These are phyloP conservation scores for Strombidium stylifer DNA, from an alignment of 73 alveolate genomes.

Conservation along the genomic window DNA sequence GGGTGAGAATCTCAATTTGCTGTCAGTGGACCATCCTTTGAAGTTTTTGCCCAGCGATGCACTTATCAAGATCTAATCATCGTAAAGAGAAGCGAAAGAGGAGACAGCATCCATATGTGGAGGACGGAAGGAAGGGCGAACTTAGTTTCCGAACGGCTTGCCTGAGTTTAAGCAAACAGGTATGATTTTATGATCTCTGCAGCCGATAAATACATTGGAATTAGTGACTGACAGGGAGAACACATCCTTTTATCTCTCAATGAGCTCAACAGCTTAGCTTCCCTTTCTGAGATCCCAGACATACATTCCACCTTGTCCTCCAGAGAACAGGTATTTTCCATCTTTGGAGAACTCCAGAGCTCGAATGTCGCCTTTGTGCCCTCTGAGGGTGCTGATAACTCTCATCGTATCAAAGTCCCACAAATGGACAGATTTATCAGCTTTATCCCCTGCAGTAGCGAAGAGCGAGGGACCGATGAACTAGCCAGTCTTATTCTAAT, in stretches of 20 bases:
- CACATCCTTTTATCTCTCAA: conserved; percentile 64
- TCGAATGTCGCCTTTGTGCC: conserved; percentile 64
- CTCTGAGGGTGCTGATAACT: conserved; percentile 46
- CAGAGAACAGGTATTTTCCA: conserved; percentile 55
- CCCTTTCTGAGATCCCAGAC: conserved; percentile 71
- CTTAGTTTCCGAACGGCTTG: neutral
- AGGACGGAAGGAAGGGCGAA: conserved; percentile 60
- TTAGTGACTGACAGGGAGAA: conserved; percentile 41
- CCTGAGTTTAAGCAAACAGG: conserved; percentile 34
- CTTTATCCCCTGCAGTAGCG: too few relatives aligned
- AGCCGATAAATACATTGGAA: conserved; percentile 43
- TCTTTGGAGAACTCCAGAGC: conserved; percentile 37
- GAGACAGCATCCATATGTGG: conserved; percentile 76
- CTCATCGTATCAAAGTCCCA: conserved; percentile 72
- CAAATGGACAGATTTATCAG: conserved; percentile 53
- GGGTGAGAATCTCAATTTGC: too few relatives aligned
- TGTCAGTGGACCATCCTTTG: too few relatives aligned
- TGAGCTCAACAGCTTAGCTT: conserved; percentile 43
- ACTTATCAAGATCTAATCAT: conserved; percentile 41
- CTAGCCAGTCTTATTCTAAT: too few relatives aligned
- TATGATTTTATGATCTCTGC: conserved; percentile 56
- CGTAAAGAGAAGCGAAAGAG: conserved; percentile 33
- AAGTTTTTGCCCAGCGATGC: conserved; percentile 66
- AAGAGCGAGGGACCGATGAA: too few relatives aligned
- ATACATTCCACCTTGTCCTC: conserved; percentile 64